Base-by-base conservation (phyloP, 2,329 filamentous ascomycete species). In the Hortaea sp. region DNA sequence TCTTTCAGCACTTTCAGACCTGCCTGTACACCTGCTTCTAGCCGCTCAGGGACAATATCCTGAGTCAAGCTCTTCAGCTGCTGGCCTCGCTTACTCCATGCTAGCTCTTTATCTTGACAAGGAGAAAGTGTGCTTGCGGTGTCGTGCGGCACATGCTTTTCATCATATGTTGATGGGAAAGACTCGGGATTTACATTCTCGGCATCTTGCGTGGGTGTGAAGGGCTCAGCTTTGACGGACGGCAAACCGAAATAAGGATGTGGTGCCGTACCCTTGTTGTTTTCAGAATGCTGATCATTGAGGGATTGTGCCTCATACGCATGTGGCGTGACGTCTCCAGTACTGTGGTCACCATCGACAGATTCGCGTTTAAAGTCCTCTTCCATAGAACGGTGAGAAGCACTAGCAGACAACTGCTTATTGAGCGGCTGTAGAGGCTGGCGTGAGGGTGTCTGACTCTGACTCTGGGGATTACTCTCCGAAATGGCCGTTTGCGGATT, bases 1-100 rank as follows among this genome's bases (percentile, higher is more conserved):
- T 52, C 50, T 4, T 65, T 50, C 0, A 73, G 57, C 6, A 69
- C 43, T 4, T 62, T 50, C 7, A 69, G 39, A 0, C 69, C 66
- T 35, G 61, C 57, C 35, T 61, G 48, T 3, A 72, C 67, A 11
- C 63, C 65, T 7, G 62, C 57, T 48, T 72, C 69, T 1, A 72
- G 57, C 9, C 65, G 55, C 29, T 64, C 56, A 0, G 63, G 58
- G 2, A 57, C 48, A 2, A 58, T 49, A 9, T 64, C 57, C 4
- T 58, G 54, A 4, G 66, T 57, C 10, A 71, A 53, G 29, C 57
- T 48, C 37, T 62, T 57, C 12, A 72, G 46, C 12, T 56, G 45
- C 42, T 48, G 39, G 45, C 49, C 48, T 34, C 47, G 43, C 30
- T 12, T 13, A 9, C n/a, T 9, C 9, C 9, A 10, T 11, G 38